Evolutionary conservation across 768 basidiomycete genomes (phyloP).

Genomic region (Nidula microcarpa): DNA sequence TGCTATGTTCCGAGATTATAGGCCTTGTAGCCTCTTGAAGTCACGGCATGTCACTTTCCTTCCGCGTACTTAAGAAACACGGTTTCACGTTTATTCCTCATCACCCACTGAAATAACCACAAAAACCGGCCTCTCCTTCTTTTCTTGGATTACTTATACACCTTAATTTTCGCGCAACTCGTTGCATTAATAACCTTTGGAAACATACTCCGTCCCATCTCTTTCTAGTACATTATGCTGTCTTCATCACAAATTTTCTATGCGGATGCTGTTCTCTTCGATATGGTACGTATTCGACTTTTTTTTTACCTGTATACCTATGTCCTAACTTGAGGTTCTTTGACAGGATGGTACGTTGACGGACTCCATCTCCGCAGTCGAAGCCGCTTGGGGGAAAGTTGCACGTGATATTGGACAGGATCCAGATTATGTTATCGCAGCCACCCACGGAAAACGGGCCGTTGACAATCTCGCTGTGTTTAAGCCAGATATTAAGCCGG

Average conservation of each 20-base stretch:
- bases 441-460: conserved; percentile 75
- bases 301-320: not conserved
- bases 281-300: conserved; percentile 46
- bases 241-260: conserved; percentile 27
- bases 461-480: conserved; percentile 68
- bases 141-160: too few relatives aligned
- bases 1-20: too few relatives aligned
- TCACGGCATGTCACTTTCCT: too few relatives aligned
- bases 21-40: too few relatives aligned
- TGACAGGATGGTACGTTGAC: conserved; percentile 66
- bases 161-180: too few relatives aligned
- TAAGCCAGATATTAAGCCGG: conserved; percentile 49
- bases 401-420: conserved; percentile 67
- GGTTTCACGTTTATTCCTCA: too few relatives aligned
- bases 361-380: conserved; percentile 70
- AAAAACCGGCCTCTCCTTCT: too few relatives aligned
- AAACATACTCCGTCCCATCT: too few relatives aligned
- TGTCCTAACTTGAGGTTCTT: conserved; percentile 14
- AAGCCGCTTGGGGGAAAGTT: conserved; percentile 74
- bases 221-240: not conserved
- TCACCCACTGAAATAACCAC: too few relatives aligned
- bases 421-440: conserved; percentile 63
- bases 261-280: conserved; percentile 61
- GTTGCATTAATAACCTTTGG: too few relatives aligned
- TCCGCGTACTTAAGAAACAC: too few relatives aligned